Percentiles rank a stretch among this genome's conserved stretches.
phyloP scores from a whole-genome alignment of 345 rosid species.

The Citrus unshiu region DNA sequence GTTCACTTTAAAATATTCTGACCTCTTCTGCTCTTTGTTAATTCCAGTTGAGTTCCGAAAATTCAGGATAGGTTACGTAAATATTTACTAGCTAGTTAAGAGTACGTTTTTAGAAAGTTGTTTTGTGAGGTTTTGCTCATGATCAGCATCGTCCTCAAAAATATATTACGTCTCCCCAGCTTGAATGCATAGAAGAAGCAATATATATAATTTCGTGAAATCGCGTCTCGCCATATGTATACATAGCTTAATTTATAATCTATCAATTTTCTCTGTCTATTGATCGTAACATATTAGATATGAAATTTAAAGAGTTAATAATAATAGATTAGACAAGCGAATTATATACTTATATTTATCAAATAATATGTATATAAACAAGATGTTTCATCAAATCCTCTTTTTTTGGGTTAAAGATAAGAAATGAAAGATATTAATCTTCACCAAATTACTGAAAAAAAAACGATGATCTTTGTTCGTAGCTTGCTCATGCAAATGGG shows the following conservation, averaged over 20 bases:
- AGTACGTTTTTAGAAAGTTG: not conserved
- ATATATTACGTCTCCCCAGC: not conserved
- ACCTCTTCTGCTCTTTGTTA: not conserved
- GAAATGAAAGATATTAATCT: too few relatives aligned
- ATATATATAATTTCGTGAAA: not conserved
- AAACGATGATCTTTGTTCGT: not conserved
- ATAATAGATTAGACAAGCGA: too few relatives aligned
- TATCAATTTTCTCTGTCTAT: too few relatives aligned
- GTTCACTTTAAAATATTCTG: not conserved
- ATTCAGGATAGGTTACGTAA: not conserved
- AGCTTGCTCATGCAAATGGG: not conserved
- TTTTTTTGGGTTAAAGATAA: too few relatives aligned
- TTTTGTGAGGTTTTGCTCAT: not conserved
- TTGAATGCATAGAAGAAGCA: not conserved
- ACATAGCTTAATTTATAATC: too few relatives aligned
- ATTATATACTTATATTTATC: too few relatives aligned
- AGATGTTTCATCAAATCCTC: too few relatives aligned
- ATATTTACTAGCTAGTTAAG: not conserved
- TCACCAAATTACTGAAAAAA: too few relatives aligned
- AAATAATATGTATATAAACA: too few relatives aligned
- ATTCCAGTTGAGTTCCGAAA: not conserved
- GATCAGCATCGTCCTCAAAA: not conserved
- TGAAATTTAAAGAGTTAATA: too few relatives aligned
- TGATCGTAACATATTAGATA: too few relatives aligned
- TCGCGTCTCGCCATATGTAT: not conserved